Conservation (phyloP, 495 filamentous ascomycete species). For the Aspergillus leporis region DNA sequence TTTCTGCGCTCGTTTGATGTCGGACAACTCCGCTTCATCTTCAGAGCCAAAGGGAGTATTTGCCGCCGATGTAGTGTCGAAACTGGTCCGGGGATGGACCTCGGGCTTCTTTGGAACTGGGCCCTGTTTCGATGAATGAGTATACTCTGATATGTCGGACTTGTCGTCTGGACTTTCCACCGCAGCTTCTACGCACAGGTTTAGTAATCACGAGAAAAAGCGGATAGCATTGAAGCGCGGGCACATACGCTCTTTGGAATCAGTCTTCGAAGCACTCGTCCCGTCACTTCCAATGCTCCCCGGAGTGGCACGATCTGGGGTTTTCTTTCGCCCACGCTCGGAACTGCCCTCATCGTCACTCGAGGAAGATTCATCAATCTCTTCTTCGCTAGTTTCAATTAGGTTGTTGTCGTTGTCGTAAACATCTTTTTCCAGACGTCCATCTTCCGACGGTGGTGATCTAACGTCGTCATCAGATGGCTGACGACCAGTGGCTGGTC, state of each 20-base stretch:
- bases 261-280: background rate
- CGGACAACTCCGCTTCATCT: slow-evolving; percentile 77
- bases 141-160: slow-evolving; percentile 9
- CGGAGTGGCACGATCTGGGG: slow-evolving; percentile 3
- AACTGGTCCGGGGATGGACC: slow-evolving; percentile 81
- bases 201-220: background rate
- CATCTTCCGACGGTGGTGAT: slow-evolving; percentile 37
- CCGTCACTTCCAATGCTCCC: background rate
- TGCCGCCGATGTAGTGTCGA: slow-evolving; percentile 68
- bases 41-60: slow-evolving; percentile 85
- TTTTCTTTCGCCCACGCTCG: slow-evolving; percentile 13
- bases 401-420: slow-evolving; percentile 57
- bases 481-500: slow-evolving; percentile 29
- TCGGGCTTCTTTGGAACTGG: slow-evolving; percentile 54
- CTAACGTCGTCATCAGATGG: slow-evolving; percentile 31
- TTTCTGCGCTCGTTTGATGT: slow-evolving; percentile 83
- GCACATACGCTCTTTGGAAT: slow-evolving; percentile 67
- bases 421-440: slow-evolving; percentile 74
- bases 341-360: slow-evolving; percentile 46
- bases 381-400: slow-evolving; percentile 55
- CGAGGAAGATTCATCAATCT: slow-evolving; percentile 45
- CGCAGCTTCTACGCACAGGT: background rate
- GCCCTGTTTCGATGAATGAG: slow-evolving; percentile 23
- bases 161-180: background rate
- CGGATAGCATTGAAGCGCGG: background rate